These are phyloP conservation scores for Amylocarpus encephaloides DNA, from an alignment of 2,329 filamentous ascomycete species.

Conservation along the genomic window DNA sequence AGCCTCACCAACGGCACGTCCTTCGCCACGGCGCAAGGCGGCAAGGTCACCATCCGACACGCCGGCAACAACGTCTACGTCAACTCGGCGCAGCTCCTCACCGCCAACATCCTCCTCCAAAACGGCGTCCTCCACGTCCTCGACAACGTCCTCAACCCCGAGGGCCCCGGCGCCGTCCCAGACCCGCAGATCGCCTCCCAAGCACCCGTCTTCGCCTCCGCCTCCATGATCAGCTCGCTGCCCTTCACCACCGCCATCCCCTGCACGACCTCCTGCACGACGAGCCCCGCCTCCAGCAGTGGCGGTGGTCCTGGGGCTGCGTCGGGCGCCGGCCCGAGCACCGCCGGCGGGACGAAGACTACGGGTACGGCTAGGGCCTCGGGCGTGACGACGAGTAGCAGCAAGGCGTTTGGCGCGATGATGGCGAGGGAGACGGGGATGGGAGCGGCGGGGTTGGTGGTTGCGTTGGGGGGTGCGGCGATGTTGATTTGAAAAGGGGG, in stretches of 20 bases:
- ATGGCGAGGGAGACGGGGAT: slow-evolving; percentile 18
- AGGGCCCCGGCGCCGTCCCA: slow-evolving; percentile 32
- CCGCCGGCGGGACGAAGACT: background rate
- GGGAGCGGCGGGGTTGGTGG: slow-evolving; percentile 13
- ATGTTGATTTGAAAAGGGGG: slow-evolving; percentile 12
- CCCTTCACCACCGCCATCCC: slow-evolving; percentile 39
- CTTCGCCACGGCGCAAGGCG: slow-evolving; percentile 26
- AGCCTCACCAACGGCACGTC: slow-evolving; percentile 29
- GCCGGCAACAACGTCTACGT: slow-evolving; percentile 35
- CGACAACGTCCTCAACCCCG: slow-evolving; percentile 41
- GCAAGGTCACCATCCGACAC: slow-evolving; percentile 32
- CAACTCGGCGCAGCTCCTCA: slow-evolving; percentile 34
- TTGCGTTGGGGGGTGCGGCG: slow-evolving; percentile 16
- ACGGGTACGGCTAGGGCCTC: slow-evolving; percentile 22
- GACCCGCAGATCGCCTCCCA: slow-evolving; percentile 34
- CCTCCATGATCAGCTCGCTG: slow-evolving; percentile 17
- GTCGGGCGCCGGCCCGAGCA: background rate
- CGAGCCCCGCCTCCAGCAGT: background rate
- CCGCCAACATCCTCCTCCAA: slow-evolving; percentile 30
- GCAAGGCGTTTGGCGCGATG: slow-evolving; percentile 10
- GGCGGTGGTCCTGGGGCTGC: background rate
- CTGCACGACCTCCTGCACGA: slow-evolving; percentile 35
- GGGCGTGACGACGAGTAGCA: slow-evolving; percentile 11
- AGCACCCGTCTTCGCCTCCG: slow-evolving; percentile 32
- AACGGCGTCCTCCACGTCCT: slow-evolving; percentile 33